Base-by-base conservation (phyloP, 2,329 filamentous ascomycete species). In the Aspergillus puulaauensis region DNA sequence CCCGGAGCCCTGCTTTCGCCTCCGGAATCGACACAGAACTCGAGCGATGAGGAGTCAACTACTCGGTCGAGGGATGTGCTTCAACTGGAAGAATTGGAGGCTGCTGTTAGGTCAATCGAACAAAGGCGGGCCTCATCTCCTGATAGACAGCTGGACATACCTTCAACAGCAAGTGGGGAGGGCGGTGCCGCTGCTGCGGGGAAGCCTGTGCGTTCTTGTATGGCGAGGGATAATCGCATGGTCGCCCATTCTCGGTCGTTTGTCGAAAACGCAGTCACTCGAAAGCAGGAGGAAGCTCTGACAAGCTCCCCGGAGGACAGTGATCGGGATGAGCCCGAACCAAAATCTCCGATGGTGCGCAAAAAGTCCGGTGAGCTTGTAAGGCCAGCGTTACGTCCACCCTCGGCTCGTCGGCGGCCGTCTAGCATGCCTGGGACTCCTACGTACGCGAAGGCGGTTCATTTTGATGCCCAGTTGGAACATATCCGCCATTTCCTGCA, bases 291-390 rank as follows among this genome's bases (percentile, higher is more conserved):
- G 68, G 65, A 75, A 68, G 60, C 70, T 47, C 56, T 70, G 66
- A 80, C 65, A 68, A 80, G 70, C 70, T 79, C 66, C 63, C 82
- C 65, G 7, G 72, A 72, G 37, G 76, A 78, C 17, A 76, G 76
- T 55, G 75, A 73, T 1, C 86, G 88, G 49, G 86, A 90, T 60
- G 87, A 82, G 46, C 82, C 80, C 65, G 81, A 85, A 59, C 81
- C 79, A 67, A 96, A 95, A 77, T 92, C 93, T n/a, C 87, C 87
- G 54, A 96, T 98, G 86, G 87, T 99, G 11, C 88, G 95, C 68
- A 99, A 99, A 80, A 99, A 99, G 82, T 98, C 95, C 40, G 95
- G 95, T 35, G 95, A 99, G 77, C 83, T 99, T 37, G 95, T 99
- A 57, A 88, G 95, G 67, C 95, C 95, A 12, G 95, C 95, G 19